phyloP scores from a whole-genome alignment of 768 basidiomycete species.

The Ramaria sp. region DNA sequence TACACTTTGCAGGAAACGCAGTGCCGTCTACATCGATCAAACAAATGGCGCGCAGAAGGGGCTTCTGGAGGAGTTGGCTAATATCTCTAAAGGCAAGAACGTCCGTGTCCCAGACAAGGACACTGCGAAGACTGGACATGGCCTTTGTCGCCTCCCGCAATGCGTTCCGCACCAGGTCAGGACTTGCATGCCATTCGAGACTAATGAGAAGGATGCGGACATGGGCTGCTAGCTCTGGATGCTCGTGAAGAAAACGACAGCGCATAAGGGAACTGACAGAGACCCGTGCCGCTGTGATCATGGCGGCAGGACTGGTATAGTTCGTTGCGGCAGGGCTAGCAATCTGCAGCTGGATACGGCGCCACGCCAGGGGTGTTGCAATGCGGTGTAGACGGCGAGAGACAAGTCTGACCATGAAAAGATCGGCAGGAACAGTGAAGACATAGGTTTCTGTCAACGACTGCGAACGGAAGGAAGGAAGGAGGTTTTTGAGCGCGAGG shows the following conservation, averaged over 20 bases:
- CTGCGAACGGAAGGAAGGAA: slow-evolving; percentile 7
- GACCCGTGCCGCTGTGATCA: neutral
- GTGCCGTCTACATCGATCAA: slow-evolving; percentile 8
- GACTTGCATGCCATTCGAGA: slow-evolving; percentile 1
- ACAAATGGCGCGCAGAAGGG: slow-evolving; percentile 1
- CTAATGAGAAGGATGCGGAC: slow-evolving; percentile 6
- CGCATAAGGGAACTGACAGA: neutral
- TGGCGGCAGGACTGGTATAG: neutral
- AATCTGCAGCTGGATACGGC: slow-evolving; percentile 3
- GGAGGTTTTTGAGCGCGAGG: neutral
- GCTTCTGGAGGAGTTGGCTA: neutral
- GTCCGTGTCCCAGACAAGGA: slow-evolving; percentile 6
- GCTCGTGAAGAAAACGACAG: slow-evolving; percentile 2
- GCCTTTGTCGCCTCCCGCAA: slow-evolving; percentile 1
- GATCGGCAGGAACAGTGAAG: slow-evolving; percentile 3
- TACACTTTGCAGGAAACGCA: slow-evolving; percentile 2
- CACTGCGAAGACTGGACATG: slow-evolving; percentile 5
- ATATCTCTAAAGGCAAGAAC: neutral
- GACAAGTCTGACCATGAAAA: neutral
- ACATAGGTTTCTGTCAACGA: slow-evolving; percentile 7
- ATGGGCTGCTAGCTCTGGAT: slow-evolving; percentile 7
- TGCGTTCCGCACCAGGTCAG: neutral
- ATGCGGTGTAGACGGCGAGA: slow-evolving; percentile 2
- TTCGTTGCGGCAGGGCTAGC: neutral
- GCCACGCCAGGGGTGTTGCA: slow-evolving; percentile 7